A percentile compares a stretch with the other conserved stretches of the same genome.
Conservation (phyloP, 148 eudicot genomes). For the Camellia japonica region DNA sequence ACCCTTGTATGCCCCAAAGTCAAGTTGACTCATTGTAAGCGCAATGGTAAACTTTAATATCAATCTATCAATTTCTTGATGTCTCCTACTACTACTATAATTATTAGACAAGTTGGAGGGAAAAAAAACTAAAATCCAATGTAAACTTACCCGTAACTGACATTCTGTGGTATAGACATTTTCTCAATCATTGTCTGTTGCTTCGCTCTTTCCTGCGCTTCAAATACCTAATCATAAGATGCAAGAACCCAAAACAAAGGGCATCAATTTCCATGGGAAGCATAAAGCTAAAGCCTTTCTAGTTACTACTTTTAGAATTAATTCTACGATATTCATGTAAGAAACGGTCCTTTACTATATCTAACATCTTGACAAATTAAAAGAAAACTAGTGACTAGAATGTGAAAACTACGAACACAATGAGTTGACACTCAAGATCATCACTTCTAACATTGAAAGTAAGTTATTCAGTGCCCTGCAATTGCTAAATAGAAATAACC, state of each 20-base stretch:
- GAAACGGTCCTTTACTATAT: background rate
- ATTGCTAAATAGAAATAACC: background rate
- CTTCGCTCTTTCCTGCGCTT: slow-evolving; percentile 70
- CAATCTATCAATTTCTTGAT: background rate
- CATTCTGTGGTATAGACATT: slow-evolving; percentile 57
- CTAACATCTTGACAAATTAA: background rate
- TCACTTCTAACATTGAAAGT: background rate
- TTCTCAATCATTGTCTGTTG: slow-evolving; percentile 69
- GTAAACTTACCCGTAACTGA: slow-evolving; percentile 67
- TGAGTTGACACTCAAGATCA: background rate
- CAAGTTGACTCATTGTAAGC: background rate
- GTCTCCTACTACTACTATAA: background rate
- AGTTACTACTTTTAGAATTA: background rate
- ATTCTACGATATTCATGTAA: background rate
- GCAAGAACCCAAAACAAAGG: slow-evolving; percentile 9
- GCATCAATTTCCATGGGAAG: background rate
- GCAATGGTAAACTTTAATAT: background rate
- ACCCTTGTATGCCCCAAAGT: background rate
- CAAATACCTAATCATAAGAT: slow-evolving; percentile 58
- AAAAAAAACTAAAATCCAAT: background rate
- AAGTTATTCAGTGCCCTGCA: background rate
- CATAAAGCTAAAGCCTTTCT: background rate
- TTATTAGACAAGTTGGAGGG: background rate
- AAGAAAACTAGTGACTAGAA: background rate
- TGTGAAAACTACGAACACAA: background rate